Base-by-base conservation (phyloP, 345 rosid genomes). In the Iberis pinnata region DNA sequence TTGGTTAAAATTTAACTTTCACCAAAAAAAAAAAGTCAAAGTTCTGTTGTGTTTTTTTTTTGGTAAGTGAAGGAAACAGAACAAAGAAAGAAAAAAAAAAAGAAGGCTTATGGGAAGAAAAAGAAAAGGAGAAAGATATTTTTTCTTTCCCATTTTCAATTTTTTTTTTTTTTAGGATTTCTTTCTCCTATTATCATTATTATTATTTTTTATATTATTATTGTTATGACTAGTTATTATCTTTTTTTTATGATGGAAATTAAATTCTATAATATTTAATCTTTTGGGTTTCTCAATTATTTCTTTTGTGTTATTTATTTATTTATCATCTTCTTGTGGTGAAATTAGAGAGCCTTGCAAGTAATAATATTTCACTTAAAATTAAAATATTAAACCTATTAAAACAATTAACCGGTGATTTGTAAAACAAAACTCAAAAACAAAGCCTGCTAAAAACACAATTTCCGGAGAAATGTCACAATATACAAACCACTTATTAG, bases 161-260 rank as follows among this genome's bases (percentile, higher is more conserved):
- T n/a, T 25, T 57, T 5, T 26, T 50, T 58, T 13, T 49, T 53
- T 51, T 50, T 65, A 65, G 70, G 70, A 39, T 53, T 22, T 56
- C 57, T 64, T 60, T 46, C 51, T 53, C 60, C 61, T n/a, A 51
- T 53, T 59, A 67, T 53, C 43, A 10, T 55, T 54, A 48, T 63
- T 43, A 33, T 24, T 35, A 46, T 63, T 53, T 14, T 38, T 38
- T 32, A 43, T 11, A 19, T 12, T 18, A 12, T 53, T 29, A 18
- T 26, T 60, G 44, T 25, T 45, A 60, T 60, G 45, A 53, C 55
- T 33, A 53, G 48, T 49, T 65, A 32, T 33, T 57, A 50, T 53
- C n/a, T 41, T 4, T 60, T 20, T 67, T 29, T 60, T 54, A 45
- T 67, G 19, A 35, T 51, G 58, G 40, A 15, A 58, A 52, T 58